Conservation (phyloP, 2,329 filamentous ascomycete species). For the Xylariaceae sp. region DNA sequence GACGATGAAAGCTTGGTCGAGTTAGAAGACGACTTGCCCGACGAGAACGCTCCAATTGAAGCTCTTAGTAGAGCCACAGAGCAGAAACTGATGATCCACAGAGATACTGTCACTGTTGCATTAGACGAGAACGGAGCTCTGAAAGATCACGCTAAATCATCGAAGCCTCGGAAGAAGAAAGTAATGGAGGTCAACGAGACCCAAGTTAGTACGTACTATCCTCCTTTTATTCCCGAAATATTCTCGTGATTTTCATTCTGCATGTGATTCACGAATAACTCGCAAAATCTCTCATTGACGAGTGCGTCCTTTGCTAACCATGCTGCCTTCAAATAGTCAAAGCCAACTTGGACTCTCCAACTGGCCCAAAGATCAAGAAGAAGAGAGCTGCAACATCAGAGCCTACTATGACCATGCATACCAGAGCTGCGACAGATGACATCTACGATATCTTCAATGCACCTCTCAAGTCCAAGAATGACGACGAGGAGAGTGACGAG, state of each 20-base stretch:
- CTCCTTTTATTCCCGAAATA: not conserved
- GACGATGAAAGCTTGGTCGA: constrained; percentile 36
- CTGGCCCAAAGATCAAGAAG: constrained; percentile 75
- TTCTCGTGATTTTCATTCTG: not conserved
- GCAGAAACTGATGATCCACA: constrained; percentile 40
- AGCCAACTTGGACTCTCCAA: constrained; percentile 86
- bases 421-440: constrained; percentile 89
- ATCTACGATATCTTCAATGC: constrained; percentile 97
- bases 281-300: not conserved
- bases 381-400: constrained; percentile 60
- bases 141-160: constrained; percentile 40
- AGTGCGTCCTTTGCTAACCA: constrained; percentile 28
- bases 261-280: not conserved
- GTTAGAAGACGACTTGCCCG: constrained; percentile 16
- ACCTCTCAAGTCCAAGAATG: constrained; percentile 50
- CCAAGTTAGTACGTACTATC: constrained; percentile 68
- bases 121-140: constrained; percentile 57
- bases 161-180: constrained; percentile 65
- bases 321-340: constrained; percentile 58
- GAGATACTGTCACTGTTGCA: constrained; percentile 39
- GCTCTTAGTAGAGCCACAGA: constrained; percentile 28
- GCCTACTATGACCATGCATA: constrained; percentile 98
- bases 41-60: constrained; percentile 26
- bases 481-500: constrained; percentile 43
- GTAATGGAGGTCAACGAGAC: constrained; percentile 83